Percentiles rank a stretch among this genome's conserved stretches.
These are phyloP conservation scores for Tuber umbilicatum DNA, from an alignment of 495 filamentous ascomycete genomes.

Conservation along the genomic window DNA sequence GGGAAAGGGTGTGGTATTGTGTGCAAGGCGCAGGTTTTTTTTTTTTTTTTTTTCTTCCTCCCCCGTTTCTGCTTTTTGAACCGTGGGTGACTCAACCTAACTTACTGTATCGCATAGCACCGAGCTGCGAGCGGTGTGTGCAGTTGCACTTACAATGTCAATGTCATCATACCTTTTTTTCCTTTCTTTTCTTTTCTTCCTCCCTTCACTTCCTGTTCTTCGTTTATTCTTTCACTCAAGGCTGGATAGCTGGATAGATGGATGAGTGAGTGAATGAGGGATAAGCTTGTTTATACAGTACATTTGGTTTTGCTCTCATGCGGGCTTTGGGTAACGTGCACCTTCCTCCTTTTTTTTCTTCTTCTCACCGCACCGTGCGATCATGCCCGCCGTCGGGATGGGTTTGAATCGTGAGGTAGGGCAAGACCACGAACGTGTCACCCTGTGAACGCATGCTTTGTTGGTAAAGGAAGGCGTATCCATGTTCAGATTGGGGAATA, in stretches of 20 bases:
- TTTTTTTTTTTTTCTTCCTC: background rate
- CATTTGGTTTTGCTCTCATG: background rate
- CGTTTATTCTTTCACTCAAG: background rate
- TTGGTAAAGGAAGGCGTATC: background rate
- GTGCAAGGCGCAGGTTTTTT: slow-evolving; percentile 4
- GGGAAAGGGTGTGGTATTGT: background rate
- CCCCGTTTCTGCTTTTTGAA: background rate
- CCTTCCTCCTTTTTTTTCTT: background rate
- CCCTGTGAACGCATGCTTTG: background rate
- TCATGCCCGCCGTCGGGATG: background rate
- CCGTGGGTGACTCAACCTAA: background rate
- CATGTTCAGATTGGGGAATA: background rate
- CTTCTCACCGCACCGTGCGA: background rate
- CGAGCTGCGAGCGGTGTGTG: background rate
- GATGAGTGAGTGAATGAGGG: background rate
- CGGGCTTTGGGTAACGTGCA: background rate
- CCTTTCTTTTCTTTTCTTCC: background rate
- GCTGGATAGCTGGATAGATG: background rate
- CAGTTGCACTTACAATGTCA: background rate
- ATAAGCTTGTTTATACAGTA: background rate
- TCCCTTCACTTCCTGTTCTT: background rate
- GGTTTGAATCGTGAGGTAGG: background rate
- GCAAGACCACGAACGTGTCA: background rate
- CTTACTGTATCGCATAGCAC: background rate
- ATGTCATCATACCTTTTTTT: background rate